Conservation (phyloP, 148 eudicot species). For the Nepenthes gracilis region DNA sequence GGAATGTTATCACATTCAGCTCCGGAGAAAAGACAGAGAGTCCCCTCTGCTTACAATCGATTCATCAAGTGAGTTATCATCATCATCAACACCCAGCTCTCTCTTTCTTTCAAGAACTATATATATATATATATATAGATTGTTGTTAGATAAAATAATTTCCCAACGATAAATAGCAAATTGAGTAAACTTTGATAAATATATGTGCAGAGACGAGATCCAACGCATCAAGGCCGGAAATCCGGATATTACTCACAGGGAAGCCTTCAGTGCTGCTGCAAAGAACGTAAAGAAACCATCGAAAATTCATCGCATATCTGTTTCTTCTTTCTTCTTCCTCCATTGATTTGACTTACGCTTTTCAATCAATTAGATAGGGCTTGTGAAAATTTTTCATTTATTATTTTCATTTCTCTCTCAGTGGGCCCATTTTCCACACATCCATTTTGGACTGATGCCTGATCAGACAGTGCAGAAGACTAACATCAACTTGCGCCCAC, state of each 20-base stretch:
- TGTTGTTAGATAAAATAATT: not conserved
- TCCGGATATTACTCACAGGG: constrained; percentile 88
- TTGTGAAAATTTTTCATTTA: not conserved
- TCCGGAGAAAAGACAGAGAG: constrained; percentile 92
- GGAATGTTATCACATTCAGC: constrained; percentile 20
- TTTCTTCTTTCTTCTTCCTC: not conserved
- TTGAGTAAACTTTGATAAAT: not conserved
- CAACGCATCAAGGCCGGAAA: constrained; percentile 94
- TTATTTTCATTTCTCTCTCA: constrained; percentile 11
- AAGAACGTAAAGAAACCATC: constrained; percentile 52
- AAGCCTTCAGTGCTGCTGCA: constrained; percentile 97
- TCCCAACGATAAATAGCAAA: no score
- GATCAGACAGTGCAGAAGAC: constrained; percentile 77
- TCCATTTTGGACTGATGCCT: constrained; percentile 88
- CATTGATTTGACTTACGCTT: not conserved
- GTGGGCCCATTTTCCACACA: constrained; percentile 99
- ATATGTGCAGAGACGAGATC: constrained; percentile 69
- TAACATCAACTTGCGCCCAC: constrained; percentile 40
- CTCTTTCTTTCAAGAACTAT: not conserved
- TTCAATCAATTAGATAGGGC: not conserved
- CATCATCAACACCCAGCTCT: not conserved
- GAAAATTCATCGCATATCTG: not conserved
- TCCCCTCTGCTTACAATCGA: constrained; percentile 88
- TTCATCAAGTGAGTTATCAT: constrained; percentile 71
- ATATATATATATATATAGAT: not conserved